Base-by-base conservation (phyloP, 2,329 filamentous ascomycete genomes). In the Alternaria solani region DNA sequence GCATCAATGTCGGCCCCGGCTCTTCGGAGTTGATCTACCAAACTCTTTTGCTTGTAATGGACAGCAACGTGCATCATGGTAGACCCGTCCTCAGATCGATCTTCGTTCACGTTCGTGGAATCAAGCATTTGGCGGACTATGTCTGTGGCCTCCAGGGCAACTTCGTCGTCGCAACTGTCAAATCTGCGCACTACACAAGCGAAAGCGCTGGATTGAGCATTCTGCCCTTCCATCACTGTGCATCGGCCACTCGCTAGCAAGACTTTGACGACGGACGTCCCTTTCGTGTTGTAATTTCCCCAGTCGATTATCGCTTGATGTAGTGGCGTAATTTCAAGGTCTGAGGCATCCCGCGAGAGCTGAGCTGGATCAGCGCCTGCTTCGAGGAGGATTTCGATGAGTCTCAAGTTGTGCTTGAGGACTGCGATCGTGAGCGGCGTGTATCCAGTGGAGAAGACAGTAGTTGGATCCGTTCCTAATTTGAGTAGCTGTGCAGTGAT, bases 21-120 rank as follows among this genome's bases (percentile, higher is more conserved):
- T 82, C 96, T 23, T 91, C 96, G 77, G 87, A 93, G 54, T 91
- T 96, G 79, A 88, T 97, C 71, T 87, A 91, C 62, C 84, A 85
- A 62, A 84, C 96, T 36, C 90, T 89, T 70, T 85, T 86, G 48
- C 9, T 60, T 52, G 23, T 61, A 47, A 6, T 61, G 43, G 7
- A 59, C 51, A 1, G 67, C 69, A 8, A 66, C 62, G 47, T 71
- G 69, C n/a, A 73, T 60, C 16, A 64, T 25, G 5, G 63, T 73
- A 39, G 59, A 62, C 7, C 65, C 66, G 5, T 65, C 60, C 16
- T 56, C 55, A 18, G 59, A 6, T 69, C 54, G 12, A 71, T 25
- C 32, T 36, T 36, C 32, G 32, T 36, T 36, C 14, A 36, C 69
- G 71, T 71, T n/a, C 56, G 59, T n/a, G 49, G 51, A 14, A 63